Evolutionary conservation across 495 filamentous ascomycete species (phyloP), one percentile per base, ranked within the genome.

Genomic region (Talaromyces adpressus): DNA sequence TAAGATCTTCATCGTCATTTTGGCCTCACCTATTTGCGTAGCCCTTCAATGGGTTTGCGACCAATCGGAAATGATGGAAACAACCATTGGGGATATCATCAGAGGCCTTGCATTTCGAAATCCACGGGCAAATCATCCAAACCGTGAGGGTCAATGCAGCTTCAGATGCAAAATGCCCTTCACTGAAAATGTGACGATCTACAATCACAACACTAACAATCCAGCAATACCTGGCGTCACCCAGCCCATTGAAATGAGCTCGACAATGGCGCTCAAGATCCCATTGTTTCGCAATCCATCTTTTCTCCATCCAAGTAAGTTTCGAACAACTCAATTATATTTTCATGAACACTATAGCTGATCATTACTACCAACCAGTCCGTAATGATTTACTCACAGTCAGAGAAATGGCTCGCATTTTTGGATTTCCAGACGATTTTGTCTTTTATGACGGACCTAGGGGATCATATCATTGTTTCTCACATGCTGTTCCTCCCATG

Each of bases 391-490:
- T 45, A 4, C 45, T 64, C 25, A 64, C 57, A 6, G 30, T 61
- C 9, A 49, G 63, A 4, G 63, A 64, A 23, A 16, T 64, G 18
- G 63, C 63, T 5, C 56, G 63, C 1, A 41, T 64, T 9, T 59
- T 61, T 20, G 63, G 63, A 3, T 64, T 64, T 34, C 18, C 25
- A 7, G 63, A 64, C 25, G 57, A 64, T 27, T 57, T 64, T n/a
- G 41, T 64, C 27, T 61, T 64, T 14, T 57, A 57, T 25, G 54
- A 32, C 3, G 23, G 27, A n/a, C 22, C 54, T 4, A 8, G 1
- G 4, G 11, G 54, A 2, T 57, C 27, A 6, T 57, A 57, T 20
- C 25, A 18, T 18, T 57, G 34, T 14, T 57, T 57, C 16, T 1
- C 1, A 7, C 23, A 3, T 29, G 54, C 54, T 16, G 54, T 57